phyloP scores from a whole-genome alignment of 257 asterid genomes.

The Solanum tacnaense region DNA sequence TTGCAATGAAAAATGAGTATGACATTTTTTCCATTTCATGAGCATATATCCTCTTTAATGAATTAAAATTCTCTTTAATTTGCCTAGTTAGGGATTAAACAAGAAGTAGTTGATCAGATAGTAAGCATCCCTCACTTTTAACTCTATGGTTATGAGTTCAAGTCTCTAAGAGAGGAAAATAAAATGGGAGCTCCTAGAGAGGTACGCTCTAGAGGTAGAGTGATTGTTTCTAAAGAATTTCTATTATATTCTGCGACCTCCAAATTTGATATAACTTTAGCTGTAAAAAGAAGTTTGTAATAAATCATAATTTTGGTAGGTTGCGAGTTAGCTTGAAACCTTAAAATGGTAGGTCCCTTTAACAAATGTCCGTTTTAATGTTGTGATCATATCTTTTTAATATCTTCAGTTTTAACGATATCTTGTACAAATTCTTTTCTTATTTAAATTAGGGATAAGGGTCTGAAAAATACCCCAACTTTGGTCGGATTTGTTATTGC shows the following conservation, averaged over 20 bases:
- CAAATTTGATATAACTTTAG: background rate
- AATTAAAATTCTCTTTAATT: background rate
- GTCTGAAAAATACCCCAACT: too few species aligned
- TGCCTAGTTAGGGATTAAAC: background rate
- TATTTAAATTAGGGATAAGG: too few species aligned
- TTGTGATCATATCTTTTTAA: too few species aligned
- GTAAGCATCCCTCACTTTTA: too few species aligned
- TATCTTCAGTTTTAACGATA: too few species aligned
- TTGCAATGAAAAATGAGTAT: background rate
- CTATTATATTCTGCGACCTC: too few species aligned
- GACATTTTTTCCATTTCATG: background rate
- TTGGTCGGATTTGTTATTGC: too few species aligned
- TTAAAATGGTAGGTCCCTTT: background rate
- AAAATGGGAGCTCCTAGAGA: background rate
- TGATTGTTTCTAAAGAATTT: background rate
- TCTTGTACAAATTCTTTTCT: too few species aligned
- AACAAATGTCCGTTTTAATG: too few species aligned
- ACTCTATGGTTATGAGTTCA: background rate
- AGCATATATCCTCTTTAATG: background rate
- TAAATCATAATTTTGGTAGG: background rate
- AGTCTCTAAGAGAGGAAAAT: background rate
- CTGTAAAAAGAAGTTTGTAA: too few species aligned
- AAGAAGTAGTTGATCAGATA: background rate
- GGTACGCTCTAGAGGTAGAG: background rate
- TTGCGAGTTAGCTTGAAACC: background rate